phyloP scores from a whole-genome alignment of 768 basidiomycete genomes.

The Naematelia aurantialba region DNA sequence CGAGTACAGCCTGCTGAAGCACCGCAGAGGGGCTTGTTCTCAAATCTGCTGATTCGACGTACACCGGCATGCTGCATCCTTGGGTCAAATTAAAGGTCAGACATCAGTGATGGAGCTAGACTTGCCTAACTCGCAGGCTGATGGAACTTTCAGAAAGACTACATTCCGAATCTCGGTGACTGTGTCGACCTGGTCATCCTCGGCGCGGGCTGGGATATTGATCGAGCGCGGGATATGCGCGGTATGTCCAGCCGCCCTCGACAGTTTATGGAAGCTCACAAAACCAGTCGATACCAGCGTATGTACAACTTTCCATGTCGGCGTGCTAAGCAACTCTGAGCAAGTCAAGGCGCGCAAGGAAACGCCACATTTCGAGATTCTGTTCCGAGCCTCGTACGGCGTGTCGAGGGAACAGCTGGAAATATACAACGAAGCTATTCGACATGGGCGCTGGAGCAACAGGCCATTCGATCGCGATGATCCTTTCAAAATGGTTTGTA shows the following conservation, averaged over 20 bases:
- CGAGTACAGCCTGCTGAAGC: neutral
- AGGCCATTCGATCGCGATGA: slow-evolving; percentile 44
- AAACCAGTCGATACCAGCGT: slow-evolving; percentile 63
- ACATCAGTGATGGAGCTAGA: neutral
- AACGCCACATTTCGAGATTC: slow-evolving; percentile 65
- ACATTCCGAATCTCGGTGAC: slow-evolving; percentile 80
- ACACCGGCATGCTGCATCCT: slow-evolving; percentile 62
- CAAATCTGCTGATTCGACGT: slow-evolving; percentile 66
- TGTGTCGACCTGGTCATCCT: slow-evolving; percentile 72
- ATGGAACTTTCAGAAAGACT: slow-evolving; percentile 61
- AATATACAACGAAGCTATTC: slow-evolving; percentile 64
- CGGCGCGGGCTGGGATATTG: slow-evolving; percentile 74
- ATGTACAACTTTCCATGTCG: slow-evolving; percentile 77
- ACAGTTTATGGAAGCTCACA: neutral
- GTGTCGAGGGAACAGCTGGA: slow-evolving; percentile 65
- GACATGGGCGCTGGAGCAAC: slow-evolving; percentile 29
- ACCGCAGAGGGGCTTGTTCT: slow-evolving; percentile 60
- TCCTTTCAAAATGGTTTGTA: slow-evolving; percentile 38
- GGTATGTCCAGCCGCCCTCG: slow-evolving; percentile 54
- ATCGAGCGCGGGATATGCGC: slow-evolving; percentile 69
- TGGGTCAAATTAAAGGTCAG: slow-evolving; percentile 71
- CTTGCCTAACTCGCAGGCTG: neutral
- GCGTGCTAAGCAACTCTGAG: slow-evolving; percentile 59
- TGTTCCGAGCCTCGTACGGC: slow-evolving; percentile 76
- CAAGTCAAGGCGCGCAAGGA: slow-evolving; percentile 43